A percentile compares a stretch with the other conserved stretches of the same genome.
Conservation (phyloP, 345 rosid genomes). For the Acer negundo region DNA sequence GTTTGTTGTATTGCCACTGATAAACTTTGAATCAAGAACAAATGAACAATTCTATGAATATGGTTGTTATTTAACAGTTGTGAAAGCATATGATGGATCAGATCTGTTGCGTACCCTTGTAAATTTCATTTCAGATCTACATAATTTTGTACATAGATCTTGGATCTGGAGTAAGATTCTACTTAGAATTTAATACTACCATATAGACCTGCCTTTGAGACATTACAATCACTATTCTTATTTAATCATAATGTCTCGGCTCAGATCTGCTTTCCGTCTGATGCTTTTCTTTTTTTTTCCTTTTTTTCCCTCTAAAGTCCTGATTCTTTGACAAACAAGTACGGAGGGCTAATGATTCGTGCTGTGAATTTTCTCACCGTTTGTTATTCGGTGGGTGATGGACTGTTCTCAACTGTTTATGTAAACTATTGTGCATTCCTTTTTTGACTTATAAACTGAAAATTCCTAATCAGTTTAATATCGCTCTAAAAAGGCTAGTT, state of each 20-base stretch:
- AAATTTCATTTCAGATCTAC: neutral
- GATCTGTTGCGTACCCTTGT: conserved; percentile 1
- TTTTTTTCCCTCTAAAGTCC: neutral
- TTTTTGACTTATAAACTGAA: neutral
- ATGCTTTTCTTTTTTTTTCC: neutral
- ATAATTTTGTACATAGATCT: neutral
- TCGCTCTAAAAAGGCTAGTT: neutral
- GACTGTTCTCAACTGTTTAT: neutral
- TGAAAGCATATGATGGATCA: conserved; percentile 7
- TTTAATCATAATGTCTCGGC: neutral
- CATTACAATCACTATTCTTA: neutral
- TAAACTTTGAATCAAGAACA: neutral
- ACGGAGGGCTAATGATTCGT: neutral
- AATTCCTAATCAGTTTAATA: neutral
- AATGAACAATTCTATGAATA: neutral
- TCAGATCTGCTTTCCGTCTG: neutral
- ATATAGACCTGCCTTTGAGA: neutral
- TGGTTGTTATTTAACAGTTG: neutral
- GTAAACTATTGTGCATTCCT: neutral
- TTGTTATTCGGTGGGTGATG: neutral
- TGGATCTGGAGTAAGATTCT: conserved; percentile 10
- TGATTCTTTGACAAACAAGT: neutral
- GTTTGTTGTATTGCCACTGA: conserved; percentile 25
- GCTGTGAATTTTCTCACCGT: neutral
- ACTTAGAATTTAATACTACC: conserved; percentile 15